Evolutionary conservation across 1,284 basidiomycete species (phyloP).

Genomic region (Melampsora americana): DNA sequence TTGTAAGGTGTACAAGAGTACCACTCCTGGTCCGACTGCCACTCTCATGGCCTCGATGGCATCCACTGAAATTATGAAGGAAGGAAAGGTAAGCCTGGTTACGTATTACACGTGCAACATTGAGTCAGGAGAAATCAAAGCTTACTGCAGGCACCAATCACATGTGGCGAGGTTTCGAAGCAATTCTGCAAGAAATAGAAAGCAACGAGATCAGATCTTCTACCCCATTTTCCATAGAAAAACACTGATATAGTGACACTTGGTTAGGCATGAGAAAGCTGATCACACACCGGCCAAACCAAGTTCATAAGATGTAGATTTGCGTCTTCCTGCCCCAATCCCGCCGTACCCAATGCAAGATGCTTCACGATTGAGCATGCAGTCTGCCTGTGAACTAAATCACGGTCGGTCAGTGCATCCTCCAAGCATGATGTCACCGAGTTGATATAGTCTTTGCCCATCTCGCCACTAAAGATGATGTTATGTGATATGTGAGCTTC

Average conservation of each 20-base stretch:
- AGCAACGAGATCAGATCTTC: background rate
- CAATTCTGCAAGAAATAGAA: constrained; percentile 13
- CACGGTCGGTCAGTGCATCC: constrained; percentile 94
- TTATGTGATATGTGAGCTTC: background rate
- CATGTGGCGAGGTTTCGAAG: constrained; percentile 72
- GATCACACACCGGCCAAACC: constrained; percentile 74
- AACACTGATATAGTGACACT: no score
- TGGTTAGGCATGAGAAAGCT: background rate
- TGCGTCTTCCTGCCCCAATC: constrained; percentile 94
- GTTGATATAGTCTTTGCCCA: constrained; percentile 96
- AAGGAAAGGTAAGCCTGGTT: constrained; percentile 36
- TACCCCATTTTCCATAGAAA: background rate
- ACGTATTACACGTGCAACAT: background rate
- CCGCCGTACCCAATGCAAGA: constrained; percentile 91
- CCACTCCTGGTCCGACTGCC: constrained; percentile 85
- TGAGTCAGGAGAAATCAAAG: constrained; percentile 8
- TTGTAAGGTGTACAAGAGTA: constrained; percentile 85
- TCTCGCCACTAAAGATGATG: constrained; percentile 66
- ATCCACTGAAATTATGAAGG: constrained; percentile 49
- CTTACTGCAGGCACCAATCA: constrained; percentile 70
- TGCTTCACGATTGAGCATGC: constrained; percentile 99
- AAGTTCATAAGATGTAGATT: constrained; percentile 97
- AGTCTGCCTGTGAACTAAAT: constrained; percentile 96
- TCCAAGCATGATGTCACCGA: constrained; percentile 96
- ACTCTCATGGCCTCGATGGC: constrained; percentile 95